phyloP scores from a whole-genome alignment of 106 monocot species.

The Posidonia australis region DNA sequence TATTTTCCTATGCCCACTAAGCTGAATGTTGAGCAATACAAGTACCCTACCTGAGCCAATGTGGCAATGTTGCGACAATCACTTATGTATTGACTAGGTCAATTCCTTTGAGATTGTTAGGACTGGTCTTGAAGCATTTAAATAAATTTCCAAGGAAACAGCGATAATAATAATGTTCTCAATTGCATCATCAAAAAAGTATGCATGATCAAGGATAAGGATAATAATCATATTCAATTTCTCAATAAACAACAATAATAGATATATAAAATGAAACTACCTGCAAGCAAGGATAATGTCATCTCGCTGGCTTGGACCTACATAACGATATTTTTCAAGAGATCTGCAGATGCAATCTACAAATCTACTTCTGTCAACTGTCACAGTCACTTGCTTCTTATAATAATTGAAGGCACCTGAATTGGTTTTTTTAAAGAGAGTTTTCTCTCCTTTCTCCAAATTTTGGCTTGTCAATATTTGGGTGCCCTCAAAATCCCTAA shows the following conservation, averaged over 20 bases:
- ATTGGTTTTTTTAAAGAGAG: conserved; percentile 13
- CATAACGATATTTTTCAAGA: conserved; percentile 16
- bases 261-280: neutral
- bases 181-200: too few relatives aligned
- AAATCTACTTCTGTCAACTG: conserved; percentile 53
- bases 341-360: conserved; percentile 52
- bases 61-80: too few relatives aligned
- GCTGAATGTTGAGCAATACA: too few relatives aligned
- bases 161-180: too few relatives aligned
- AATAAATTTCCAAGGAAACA: too few relatives aligned
- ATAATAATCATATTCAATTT: neutral
- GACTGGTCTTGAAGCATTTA: too few relatives aligned
- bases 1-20: too few relatives aligned
- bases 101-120: too few relatives aligned
- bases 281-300: conserved; percentile 25
- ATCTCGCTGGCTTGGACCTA: conserved; percentile 18
- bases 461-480: too few relatives aligned
- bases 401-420: conserved; percentile 65
- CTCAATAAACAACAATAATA: neutral
- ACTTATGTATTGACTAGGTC: too few relatives aligned
- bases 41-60: too few relatives aligned
- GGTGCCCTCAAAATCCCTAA: neutral
- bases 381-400: conserved; percentile 63
- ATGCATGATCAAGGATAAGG: neutral
- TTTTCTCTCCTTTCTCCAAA: neutral